phyloP scores from a whole-genome alignment of 352 stramenopile species.

The Phytopythium delawarense region DNA sequence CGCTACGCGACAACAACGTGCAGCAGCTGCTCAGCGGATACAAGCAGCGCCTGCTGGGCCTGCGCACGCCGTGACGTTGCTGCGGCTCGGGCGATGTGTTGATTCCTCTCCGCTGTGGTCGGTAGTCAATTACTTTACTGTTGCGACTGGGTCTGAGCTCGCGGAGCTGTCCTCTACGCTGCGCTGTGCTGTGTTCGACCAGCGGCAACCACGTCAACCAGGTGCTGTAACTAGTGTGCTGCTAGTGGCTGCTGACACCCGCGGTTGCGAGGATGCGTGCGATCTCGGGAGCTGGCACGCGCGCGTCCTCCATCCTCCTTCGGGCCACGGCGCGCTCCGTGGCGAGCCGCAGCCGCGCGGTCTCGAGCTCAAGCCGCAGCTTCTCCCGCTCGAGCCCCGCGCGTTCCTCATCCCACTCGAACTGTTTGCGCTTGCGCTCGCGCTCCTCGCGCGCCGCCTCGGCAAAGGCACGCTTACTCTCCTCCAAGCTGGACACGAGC shows the following conservation, averaged over 20 bases:
- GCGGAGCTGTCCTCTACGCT: background rate
- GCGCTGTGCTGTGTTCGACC: background rate
- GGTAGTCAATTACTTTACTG: constrained; percentile 1
- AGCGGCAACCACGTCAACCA: background rate
- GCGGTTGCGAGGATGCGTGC: constrained; percentile 10
- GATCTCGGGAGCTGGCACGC: constrained; percentile 36
- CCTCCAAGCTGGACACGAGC: constrained; percentile 33
- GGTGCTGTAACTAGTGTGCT: background rate
- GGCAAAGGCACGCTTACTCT: constrained; percentile 42
- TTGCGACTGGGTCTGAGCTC: background rate
- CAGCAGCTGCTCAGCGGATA: constrained; percentile 60
- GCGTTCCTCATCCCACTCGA: constrained; percentile 58
- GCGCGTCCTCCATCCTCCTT: constrained; percentile 47
- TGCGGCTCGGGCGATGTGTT: background rate
- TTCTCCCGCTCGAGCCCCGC: constrained; percentile 62
- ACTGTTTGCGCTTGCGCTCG: constrained; percentile 53
- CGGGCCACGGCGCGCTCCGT: constrained; percentile 50
- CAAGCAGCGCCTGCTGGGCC: constrained; percentile 34
- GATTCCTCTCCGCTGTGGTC: background rate
- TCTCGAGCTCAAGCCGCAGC: constrained; percentile 53
- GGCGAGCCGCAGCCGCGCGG: constrained; percentile 39
- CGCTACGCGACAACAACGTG: constrained; percentile 55
- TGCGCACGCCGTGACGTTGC: constrained; percentile 3
- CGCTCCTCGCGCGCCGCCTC: constrained; percentile 62
- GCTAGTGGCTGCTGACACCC: background rate